Conservation (phyloP, 2,329 filamentous ascomycete genomes). For the Pseudocercospora ulei region DNA sequence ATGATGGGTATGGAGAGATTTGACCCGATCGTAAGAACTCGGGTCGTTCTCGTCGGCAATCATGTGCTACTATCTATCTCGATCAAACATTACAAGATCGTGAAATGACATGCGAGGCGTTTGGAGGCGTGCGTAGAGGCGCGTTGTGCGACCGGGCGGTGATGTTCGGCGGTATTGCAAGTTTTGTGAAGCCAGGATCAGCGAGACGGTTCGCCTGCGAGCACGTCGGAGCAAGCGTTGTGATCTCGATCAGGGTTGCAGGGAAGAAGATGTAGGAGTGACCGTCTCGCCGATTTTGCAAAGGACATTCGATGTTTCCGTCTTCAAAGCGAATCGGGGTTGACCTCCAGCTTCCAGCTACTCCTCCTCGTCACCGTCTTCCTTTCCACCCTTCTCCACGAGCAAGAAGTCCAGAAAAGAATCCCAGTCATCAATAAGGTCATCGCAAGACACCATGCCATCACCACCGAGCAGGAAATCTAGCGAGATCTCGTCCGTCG, state of each 20-base stretch:
- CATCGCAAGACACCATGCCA: background rate
- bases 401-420: background rate
- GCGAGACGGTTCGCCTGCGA: conserved; percentile 1
- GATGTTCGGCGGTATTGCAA: conserved; percentile 5
- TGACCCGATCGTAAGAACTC: background rate
- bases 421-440: background rate
- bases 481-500: background rate
- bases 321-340: background rate
- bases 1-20: background rate
- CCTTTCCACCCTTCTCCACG: conserved; percentile 4
- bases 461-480: conserved; percentile 3
- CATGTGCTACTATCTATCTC: conserved; percentile 3
- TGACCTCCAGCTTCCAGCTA: conserved; percentile 2
- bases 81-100: conserved; percentile 2
- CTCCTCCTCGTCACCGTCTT: background rate
- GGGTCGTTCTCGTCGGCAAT: background rate
- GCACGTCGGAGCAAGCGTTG: background rate
- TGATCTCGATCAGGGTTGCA: conserved; percentile 1
- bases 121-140: background rate
- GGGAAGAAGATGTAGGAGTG: background rate
- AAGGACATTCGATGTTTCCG: no score
- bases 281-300: background rate
- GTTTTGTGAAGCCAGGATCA: background rate
- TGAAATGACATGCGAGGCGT: conserved; percentile 5
- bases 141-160: conserved; percentile 2